phyloP scores from a whole-genome alignment of 1,139 yeast species.

The Ogataea hybrid region DNA sequence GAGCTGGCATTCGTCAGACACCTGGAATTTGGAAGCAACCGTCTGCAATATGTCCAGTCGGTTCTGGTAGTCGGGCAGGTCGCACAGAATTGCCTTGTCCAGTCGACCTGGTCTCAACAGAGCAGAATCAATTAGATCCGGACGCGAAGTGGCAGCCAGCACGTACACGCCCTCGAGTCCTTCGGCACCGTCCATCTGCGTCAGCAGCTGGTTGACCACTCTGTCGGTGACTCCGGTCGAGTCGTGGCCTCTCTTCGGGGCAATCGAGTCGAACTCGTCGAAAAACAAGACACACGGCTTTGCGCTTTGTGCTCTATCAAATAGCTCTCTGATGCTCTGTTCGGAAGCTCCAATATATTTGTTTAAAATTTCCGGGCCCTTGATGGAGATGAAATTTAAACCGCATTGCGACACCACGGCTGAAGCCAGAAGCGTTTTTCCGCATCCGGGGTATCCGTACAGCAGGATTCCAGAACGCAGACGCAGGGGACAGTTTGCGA shows the following conservation, averaged over 20 bases:
- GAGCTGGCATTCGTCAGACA: slow-evolving; percentile 49
- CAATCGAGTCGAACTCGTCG: slow-evolving; percentile 96
- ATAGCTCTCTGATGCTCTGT: slow-evolving; percentile 88
- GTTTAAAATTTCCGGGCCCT: slow-evolving; percentile 95
- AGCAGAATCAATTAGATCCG: slow-evolving; percentile 94
- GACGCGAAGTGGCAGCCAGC: slow-evolving; percentile 93
- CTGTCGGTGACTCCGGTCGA: slow-evolving; percentile 98
- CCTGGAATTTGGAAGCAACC: slow-evolving; percentile 56
- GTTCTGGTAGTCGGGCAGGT: slow-evolving; percentile 72
- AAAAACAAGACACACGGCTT: slow-evolving; percentile 92
- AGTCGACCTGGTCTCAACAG: slow-evolving; percentile 92
- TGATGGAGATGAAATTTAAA: slow-evolving; percentile 85
- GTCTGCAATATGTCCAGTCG: slow-evolving; percentile 70
- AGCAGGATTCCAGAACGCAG: slow-evolving; percentile 85
- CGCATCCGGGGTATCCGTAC: slow-evolving; percentile 98
- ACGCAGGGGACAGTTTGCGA: slow-evolving; percentile 81
- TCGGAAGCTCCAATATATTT: slow-evolving; percentile 98
- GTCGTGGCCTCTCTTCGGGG: slow-evolving; percentile 98
- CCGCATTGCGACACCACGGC: slow-evolving; percentile 97
- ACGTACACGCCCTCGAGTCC: slow-evolving; percentile 97
- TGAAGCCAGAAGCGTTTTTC: slow-evolving; percentile 88
- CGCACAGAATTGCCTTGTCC: slow-evolving; percentile 89
- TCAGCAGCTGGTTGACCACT: slow-evolving; percentile 93
- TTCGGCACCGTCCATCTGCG: slow-evolving; percentile 99
- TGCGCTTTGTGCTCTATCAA: slow-evolving; percentile 92